Conservation (phyloP, 2,329 filamentous ascomycete species). For the Emergomyces pasteurianus region DNA sequence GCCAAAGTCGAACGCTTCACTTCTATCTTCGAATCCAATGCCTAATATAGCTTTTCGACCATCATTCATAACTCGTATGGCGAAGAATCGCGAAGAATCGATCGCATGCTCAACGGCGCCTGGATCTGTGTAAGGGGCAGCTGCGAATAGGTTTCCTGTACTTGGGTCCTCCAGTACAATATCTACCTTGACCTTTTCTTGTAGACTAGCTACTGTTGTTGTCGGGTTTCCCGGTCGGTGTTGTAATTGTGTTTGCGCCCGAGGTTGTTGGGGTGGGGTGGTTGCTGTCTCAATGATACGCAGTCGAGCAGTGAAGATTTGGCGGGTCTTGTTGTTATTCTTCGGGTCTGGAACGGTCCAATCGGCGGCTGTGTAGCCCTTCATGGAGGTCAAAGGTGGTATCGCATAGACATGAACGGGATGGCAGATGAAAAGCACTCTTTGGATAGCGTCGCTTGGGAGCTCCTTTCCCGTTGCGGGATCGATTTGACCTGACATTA, state of each 20-base stretch:
- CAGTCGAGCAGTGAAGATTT: slow-evolving; percentile 77
- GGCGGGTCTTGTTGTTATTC: slow-evolving; percentile 50
- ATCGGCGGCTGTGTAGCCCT: slow-evolving; percentile 62
- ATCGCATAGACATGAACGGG: slow-evolving; percentile 79
- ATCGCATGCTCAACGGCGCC: slow-evolving; percentile 62
- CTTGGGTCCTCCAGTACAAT: slow-evolving; percentile 66
- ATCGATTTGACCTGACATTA: slow-evolving; percentile 44
- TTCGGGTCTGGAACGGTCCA: slow-evolving; percentile 52
- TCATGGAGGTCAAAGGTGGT: slow-evolving; percentile 63
- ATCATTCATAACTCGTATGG: slow-evolving; percentile 64
- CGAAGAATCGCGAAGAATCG: slow-evolving; percentile 76
- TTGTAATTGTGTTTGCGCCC: slow-evolving; percentile 9
- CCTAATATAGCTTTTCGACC: slow-evolving; percentile 69
- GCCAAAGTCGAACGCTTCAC: slow-evolving; percentile 75
- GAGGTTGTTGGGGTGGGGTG: slow-evolving; percentile 11
- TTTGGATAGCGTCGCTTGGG: slow-evolving; percentile 67
- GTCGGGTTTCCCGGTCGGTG: slow-evolving; percentile 14
- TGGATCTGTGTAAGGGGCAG: slow-evolving; percentile 59
- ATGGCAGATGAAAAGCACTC: slow-evolving; percentile 64
- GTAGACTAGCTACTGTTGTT: slow-evolving; percentile 14
- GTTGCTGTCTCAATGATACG: slow-evolving; percentile 66
- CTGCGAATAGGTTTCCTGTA: slow-evolving; percentile 67
- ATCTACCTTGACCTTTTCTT: slow-evolving; percentile 55
- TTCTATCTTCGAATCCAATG: slow-evolving; percentile 76
- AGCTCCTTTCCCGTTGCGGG: slow-evolving; percentile 58